Evolutionary conservation across 2,329 filamentous ascomycete genomes (phyloP), one percentile per base, ranked within the genome.

Genomic region (Helicocarpus griseus): DNA sequence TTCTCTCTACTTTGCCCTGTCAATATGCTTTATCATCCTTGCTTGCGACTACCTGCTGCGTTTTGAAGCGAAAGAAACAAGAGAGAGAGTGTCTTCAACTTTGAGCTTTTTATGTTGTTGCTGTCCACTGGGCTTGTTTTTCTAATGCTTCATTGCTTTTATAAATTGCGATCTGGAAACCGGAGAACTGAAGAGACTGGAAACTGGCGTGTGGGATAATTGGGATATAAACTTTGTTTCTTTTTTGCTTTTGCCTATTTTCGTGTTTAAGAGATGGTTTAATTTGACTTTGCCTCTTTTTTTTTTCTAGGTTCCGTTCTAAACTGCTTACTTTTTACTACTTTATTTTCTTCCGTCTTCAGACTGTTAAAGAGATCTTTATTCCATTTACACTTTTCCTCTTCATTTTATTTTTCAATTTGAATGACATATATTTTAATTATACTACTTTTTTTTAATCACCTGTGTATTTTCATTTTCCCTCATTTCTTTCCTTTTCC

Each of bases 21-120:
- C 38, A 9, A n/a, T n/a, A n/a, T 43, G 39, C 39, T 24, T 43
- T 43, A 43, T 43, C n/a, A 17, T 26, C n/a, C 2, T 8, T 21
- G 17, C 28, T 24, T 22, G n/a, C n/a, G n/a, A n/a, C n/a, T n/a
- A n/a, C n/a, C n/a, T 22, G 26, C 17, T 46, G 43, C 43, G 28
- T 46, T 46, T 9, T 46, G 43, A 28, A 46, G 43, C 19, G 43
- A 46, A 46, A 46, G 43, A 31, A 33, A 46, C 43, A 46, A 46
- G 39, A 46, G 43, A 46, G 28, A 46, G 19, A 7, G 29, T 29
- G 9, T 17, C 2, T 43, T 43, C 8, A 24, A 7, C 6, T 24
- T 24, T 13, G 8, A 24, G 21, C 13, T 43, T 28, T 6, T 26
- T 33, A 2, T 46, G 31, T 46, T 5, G 14, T 26, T 44, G 26